phyloP scores from a whole-genome alignment of 177 flowering plant genomes.

The Vitis hybrid region DNA sequence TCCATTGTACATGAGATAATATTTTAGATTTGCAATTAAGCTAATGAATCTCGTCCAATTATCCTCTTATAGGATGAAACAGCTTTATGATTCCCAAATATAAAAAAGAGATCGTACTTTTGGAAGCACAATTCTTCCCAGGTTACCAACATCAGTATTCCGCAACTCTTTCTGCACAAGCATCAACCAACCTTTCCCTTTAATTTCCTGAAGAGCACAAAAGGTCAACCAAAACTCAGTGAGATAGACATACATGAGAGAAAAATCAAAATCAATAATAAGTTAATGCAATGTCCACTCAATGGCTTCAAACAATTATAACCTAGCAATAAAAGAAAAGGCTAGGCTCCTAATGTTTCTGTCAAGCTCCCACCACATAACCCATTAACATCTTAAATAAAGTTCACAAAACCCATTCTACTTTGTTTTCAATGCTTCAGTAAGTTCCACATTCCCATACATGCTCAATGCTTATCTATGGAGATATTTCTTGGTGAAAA shows the following conservation, averaged over 20 bases:
- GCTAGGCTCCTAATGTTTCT: background rate
- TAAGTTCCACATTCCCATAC: background rate
- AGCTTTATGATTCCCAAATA: background rate
- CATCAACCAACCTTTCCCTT: conserved; percentile 20
- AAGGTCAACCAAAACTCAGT: conserved; percentile 7
- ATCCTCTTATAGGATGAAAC: background rate
- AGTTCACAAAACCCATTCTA: background rate
- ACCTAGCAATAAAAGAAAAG: background rate
- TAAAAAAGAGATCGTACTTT: conserved; percentile 21
- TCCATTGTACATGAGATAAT: background rate
- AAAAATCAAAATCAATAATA: background rate
- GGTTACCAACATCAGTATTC: conserved; percentile 38
- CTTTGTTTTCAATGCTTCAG: background rate
- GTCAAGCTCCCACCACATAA: background rate
- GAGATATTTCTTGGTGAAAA: too few relatives aligned
- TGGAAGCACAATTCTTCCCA: conserved; percentile 35
- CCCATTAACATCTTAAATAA: background rate
- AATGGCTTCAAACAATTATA: background rate
- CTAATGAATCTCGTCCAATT: background rate
- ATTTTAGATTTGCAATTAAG: background rate
- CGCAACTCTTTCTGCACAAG: conserved; percentile 35
- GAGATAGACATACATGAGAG: background rate
- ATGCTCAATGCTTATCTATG: too few relatives aligned
- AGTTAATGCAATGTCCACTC: background rate
- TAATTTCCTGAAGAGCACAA: conserved; percentile 21